A percentile compares a stretch with the other conserved stretches of the same genome.
phyloP scores from a whole-genome alignment of 306 rosid genomes.

The Castanea mollissima region DNA sequence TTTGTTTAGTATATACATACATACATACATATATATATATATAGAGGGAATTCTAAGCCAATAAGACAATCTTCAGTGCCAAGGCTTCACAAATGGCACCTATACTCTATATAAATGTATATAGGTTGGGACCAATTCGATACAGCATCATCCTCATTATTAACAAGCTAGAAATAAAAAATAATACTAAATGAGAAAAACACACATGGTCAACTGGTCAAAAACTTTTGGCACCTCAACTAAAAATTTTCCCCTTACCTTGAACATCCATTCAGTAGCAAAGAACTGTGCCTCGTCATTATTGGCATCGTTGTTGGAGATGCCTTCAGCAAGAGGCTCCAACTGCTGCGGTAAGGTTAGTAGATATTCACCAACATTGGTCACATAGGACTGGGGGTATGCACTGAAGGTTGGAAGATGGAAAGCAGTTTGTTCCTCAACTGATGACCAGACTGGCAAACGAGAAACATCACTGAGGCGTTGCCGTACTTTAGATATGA shows the following conservation, averaged over 20 bases:
- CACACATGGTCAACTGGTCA: background rate
- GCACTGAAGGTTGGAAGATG: slow-evolving; percentile 93
- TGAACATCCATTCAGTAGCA: slow-evolving; percentile 99
- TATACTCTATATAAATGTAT: background rate
- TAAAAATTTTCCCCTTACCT: slow-evolving; percentile 44
- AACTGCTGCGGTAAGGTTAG: slow-evolving; percentile 95
- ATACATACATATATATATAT: too few relatives aligned
- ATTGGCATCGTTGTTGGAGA: slow-evolving; percentile 65
- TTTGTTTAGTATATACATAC: background rate
- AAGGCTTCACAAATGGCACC: slow-evolving; percentile 2
- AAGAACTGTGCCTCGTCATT: slow-evolving; percentile 96
- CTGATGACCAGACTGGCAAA: slow-evolving; percentile 83
- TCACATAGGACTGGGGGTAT: slow-evolving; percentile 86
- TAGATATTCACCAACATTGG: slow-evolving; percentile 92
- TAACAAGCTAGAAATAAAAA: slow-evolving; percentile 16
- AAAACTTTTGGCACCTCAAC: slow-evolving; percentile 3
- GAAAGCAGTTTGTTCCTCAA: slow-evolving; percentile 83
- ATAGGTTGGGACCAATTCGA: slow-evolving; percentile 14
- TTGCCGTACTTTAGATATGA: slow-evolving; percentile 95
- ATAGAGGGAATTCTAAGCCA: background rate
- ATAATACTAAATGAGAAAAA: slow-evolving; percentile 1
- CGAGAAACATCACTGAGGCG: slow-evolving; percentile 88
- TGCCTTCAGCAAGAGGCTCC: slow-evolving; percentile 99
- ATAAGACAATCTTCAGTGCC: slow-evolving; percentile 4
- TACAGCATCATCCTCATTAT: slow-evolving; percentile 2